Conservation (phyloP, 1,139 yeast genomes). For the Candida labiduridarum region DNA sequence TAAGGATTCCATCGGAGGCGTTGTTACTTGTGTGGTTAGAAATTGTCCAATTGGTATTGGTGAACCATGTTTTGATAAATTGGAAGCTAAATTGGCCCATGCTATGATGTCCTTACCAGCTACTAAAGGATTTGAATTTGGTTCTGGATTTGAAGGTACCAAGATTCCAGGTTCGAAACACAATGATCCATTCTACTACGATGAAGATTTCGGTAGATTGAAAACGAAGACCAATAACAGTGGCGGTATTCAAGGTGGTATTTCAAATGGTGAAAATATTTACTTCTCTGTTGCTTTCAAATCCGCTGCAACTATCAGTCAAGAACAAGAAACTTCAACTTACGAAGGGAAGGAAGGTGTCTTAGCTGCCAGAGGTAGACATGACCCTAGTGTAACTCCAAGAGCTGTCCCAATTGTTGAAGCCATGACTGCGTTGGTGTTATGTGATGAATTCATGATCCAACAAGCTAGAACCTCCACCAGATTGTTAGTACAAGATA, state of each 20-base stretch:
- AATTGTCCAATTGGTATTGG: slow-evolving; percentile 94
- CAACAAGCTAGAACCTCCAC: slow-evolving; percentile 79
- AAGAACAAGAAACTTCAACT: slow-evolving; percentile 84
- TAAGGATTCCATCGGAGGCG: slow-evolving; percentile 95
- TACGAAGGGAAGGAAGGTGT: slow-evolving; percentile 87
- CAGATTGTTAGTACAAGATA: slow-evolving; percentile 17
- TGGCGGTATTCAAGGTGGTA: slow-evolving; percentile 98
- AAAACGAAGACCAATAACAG: slow-evolving; percentile 89
- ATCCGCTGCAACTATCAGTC: slow-evolving; percentile 96
- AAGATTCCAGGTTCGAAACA: slow-evolving; percentile 90
- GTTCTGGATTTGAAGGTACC: slow-evolving; percentile 93
- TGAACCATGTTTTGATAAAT: slow-evolving; percentile 95
- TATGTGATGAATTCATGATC: slow-evolving; percentile 81
- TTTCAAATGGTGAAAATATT: slow-evolving; percentile 92
- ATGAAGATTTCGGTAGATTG: slow-evolving; percentile 56
- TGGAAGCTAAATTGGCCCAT: slow-evolving; percentile 93
- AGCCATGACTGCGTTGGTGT: slow-evolving; percentile 93
- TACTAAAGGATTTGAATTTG: slow-evolving; percentile 96
- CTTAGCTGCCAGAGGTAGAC: slow-evolving; percentile 95
- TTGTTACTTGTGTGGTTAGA: slow-evolving; percentile 95
- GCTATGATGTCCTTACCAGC: slow-evolving; percentile 98
- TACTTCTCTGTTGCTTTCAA: slow-evolving; percentile 95
- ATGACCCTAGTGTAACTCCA: slow-evolving; percentile 97
- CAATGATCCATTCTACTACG: slow-evolving; percentile 79
- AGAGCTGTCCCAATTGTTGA: slow-evolving; percentile 98